phyloP scores from a whole-genome alignment of 148 eudicot species.

The Camellia lanceoleosa region DNA sequence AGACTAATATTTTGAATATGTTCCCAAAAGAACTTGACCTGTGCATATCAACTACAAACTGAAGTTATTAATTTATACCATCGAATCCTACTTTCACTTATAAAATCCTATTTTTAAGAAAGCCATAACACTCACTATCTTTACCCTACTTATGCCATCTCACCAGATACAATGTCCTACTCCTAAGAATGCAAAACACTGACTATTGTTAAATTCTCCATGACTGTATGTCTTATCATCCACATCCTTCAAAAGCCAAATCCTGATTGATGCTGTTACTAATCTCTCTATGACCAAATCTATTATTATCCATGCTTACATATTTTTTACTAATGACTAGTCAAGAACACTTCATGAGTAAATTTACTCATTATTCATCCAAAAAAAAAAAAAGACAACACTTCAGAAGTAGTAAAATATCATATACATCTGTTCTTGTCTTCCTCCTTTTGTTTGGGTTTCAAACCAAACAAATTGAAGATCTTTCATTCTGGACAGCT shows the following conservation, averaged over 20 bases:
- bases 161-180: background rate
- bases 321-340: background rate
- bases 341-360: too few species aligned
- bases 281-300: background rate
- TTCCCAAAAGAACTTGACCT: background rate
- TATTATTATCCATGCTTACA: background rate
- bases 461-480: too few species aligned
- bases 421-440: background rate
- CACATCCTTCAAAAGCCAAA: slow-evolving; percentile 1
- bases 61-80: background rate
- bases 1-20: background rate
- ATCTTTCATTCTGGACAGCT: background rate
- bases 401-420: background rate
- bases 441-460: background rate
- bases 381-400: too few species aligned
- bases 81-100: background rate
- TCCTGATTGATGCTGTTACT: background rate
- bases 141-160: background rate
- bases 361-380: too few species aligned
- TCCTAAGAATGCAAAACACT: background rate
- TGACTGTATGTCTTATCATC: background rate
- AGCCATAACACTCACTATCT: background rate
- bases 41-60: background rate
- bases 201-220: background rate
- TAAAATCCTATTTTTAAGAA: background rate